phyloP scores from a whole-genome alignment of 768 basidiomycete species.

The Candolleomyces aberdarensis region DNA sequence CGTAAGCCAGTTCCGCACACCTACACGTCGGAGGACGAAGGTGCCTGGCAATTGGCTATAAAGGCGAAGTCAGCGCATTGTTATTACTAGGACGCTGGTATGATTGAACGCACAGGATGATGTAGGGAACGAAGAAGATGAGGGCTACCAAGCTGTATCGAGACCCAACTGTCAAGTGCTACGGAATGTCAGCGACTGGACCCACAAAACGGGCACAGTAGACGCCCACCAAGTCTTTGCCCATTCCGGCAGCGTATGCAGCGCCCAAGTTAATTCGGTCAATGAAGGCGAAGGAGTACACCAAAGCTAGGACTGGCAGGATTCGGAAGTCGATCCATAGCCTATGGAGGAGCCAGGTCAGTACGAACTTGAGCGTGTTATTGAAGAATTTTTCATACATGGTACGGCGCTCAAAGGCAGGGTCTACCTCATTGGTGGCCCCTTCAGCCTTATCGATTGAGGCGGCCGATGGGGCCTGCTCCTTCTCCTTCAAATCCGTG shows the following conservation, averaged over 20 bases:
- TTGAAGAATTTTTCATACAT: neutral
- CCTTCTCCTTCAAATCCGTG: neutral
- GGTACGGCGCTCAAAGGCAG: neutral
- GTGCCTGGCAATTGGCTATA: conserved; percentile 45
- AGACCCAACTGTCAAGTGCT: conserved; percentile 30
- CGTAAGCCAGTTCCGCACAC: conserved; percentile 43
- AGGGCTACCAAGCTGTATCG: conserved; percentile 42
- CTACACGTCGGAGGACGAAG: conserved; percentile 38
- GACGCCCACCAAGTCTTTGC: conserved; percentile 29
- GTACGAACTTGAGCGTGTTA: conserved; percentile 14
- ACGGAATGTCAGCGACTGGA: neutral
- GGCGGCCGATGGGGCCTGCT: conserved; percentile 1
- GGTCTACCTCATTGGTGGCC: neutral
- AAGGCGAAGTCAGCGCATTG: neutral
- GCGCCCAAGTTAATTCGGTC: conserved; percentile 43
- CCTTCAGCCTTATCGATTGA: conserved; percentile 10
- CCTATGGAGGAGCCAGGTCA: conserved; percentile 18
- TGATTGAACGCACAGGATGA: conserved; percentile 31
- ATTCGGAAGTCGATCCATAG: conserved; percentile 40
- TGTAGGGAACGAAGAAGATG: conserved; percentile 44
- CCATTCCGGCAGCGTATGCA: conserved; percentile 44
- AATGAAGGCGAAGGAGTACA: conserved; percentile 42
- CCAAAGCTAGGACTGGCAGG: conserved; percentile 36
- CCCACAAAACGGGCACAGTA: neutral
- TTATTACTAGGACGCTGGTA: neutral